Evolutionary conservation across 208 protist genomes (phyloP).

Genomic region (Naegleria gruberi): DNA sequence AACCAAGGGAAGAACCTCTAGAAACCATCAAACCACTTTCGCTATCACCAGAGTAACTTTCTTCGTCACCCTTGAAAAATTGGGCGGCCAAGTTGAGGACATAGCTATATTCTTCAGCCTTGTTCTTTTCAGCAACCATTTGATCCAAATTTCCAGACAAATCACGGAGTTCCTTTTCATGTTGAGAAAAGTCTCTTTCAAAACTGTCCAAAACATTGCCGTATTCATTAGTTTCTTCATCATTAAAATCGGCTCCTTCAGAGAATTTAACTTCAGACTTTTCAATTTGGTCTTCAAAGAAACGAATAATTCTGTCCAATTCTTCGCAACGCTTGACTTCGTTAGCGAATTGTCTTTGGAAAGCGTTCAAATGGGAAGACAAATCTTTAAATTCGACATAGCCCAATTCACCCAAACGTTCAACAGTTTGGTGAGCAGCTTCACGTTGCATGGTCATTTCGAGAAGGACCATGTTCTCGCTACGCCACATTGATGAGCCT

Average conservation of each 20-base stretch:
- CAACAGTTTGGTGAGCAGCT: constrained; percentile 85
- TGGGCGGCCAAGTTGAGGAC: constrained; percentile 46
- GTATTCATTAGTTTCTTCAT: not conserved
- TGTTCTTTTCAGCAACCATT: constrained; percentile 50
- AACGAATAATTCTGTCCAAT: constrained; percentile 87
- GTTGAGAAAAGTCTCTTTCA: not conserved
- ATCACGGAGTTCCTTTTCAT: constrained; percentile 76
- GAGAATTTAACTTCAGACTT: not conserved
- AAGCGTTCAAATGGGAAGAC: constrained; percentile 76
- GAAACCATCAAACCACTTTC: not conserved
- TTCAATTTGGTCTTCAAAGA: constrained; percentile 79
- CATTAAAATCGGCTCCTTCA: not conserved
- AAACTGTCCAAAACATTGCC: not conserved
- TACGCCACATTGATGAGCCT: constrained; percentile 64
- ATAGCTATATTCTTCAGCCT: constrained; percentile 53
- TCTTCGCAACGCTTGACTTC: constrained; percentile 94
- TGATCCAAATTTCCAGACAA: constrained; percentile 64
- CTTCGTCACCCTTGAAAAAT: constrained; percentile 50
- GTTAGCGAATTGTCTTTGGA: constrained; percentile 90
- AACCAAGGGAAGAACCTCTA: constrained; percentile 43
- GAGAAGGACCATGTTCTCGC: constrained; percentile 92
- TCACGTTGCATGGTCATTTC: constrained; percentile 93
- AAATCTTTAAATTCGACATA: constrained; percentile 89
- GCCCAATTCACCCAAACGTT: constrained; percentile 87
- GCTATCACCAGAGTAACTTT: not conserved